Base-by-base conservation (phyloP, 2,329 filamentous ascomycete genomes). In the Nakataea oryzae region DNA sequence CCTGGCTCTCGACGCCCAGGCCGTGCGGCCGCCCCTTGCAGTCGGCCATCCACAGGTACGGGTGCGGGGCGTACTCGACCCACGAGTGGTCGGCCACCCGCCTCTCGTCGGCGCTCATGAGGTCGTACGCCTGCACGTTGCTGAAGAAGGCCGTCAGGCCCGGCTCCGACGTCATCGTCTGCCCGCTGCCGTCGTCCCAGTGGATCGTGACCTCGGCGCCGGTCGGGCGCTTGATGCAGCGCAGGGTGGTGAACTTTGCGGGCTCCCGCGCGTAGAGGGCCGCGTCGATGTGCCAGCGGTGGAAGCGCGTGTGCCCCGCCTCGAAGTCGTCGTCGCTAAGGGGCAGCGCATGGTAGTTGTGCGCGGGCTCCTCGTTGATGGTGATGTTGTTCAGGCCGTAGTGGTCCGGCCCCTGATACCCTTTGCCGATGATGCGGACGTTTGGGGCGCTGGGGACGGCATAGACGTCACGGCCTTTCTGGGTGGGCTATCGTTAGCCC, bases 221-320 rank as follows among this genome's bases (percentile, higher is more conserved):
- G 1, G 74, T 67, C 2, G 77, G 76, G 13, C 73, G 75, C 74
- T 64, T 76, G 74, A 66, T 69, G 72, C 3, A 77, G 63, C 17
- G 74, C 74, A 41, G 69, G 73, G 57, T 66, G 66, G 65, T 70
- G 66, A 50, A 70, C 62, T 61, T 74, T 66, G 26, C 69, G 63
- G 56, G 76, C 62, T 56, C 73, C 65, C 62, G 74, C 72, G 28
- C 74, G 69, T 61, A 78, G 69, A 79, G 69, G 1, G 77, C 75
- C 9, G 75, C 78, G 63, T 80, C 77, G n/a, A 79, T 76, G 63
- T 80, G 78, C 78, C 78, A 80, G 29, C 75, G 70, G 58, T 79
- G 77, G 63, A 79, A 79, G 24, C 77, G 75, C 0, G 75, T 78
- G 56, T 76, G 71, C 12, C 78, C 77, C 6, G 68, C 65, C 1